Evolutionary conservation across 2,329 filamentous ascomycete species (phyloP), one percentile per base, ranked within the genome.

Genomic region (Alternaria infectoria): DNA sequence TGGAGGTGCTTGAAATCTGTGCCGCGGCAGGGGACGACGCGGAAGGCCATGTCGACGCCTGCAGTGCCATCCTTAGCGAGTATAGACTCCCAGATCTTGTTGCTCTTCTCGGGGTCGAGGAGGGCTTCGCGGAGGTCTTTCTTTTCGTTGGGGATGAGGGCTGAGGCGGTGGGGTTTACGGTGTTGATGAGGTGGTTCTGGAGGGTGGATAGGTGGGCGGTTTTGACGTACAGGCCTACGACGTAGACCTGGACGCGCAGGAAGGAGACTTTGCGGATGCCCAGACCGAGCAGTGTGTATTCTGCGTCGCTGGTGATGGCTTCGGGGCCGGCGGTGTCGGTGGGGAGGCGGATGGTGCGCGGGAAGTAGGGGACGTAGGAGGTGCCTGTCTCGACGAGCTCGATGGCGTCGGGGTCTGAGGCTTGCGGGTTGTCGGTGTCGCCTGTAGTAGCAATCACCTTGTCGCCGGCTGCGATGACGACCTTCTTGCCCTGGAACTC

Each of bases 1-100:
- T 95, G 88, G 66, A 99, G 81, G 79, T 99, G 96, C 69, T 90
- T 89, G 80, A 97, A 98, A 80, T 98, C 94, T 17, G 96, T 99
- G 80, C 96, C 93, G 40, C 93, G 87, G n/a, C 93, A 93, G 0
- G 96, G 96, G 3, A 95, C 89, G 67, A 99, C 91, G 49, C 95
- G 88, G 81, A 97, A 89, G 0, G 90, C 87, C 25, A 90, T 95
- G 58, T 93, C 86, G n/a, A 95, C 88, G 4, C 69, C 74, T n/a
- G 62, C 63, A 4, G 70, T 44, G 17, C 88, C 85, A 0, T 89
- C 83, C 61, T 84, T 83, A 40, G 58, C 61, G 25, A 98, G 81
- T 3, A 97, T 84, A 13, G 86, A 82, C 46, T 89, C 86, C 93
- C 94, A 97, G 32, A 92, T 87, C 69, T 88, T 84, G 69, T 92